Percentiles rank a stretch among this genome's conserved stretches.
phyloP scores from a whole-genome alignment of 1,139 yeast species.

The Suhomyces terraborum region DNA sequence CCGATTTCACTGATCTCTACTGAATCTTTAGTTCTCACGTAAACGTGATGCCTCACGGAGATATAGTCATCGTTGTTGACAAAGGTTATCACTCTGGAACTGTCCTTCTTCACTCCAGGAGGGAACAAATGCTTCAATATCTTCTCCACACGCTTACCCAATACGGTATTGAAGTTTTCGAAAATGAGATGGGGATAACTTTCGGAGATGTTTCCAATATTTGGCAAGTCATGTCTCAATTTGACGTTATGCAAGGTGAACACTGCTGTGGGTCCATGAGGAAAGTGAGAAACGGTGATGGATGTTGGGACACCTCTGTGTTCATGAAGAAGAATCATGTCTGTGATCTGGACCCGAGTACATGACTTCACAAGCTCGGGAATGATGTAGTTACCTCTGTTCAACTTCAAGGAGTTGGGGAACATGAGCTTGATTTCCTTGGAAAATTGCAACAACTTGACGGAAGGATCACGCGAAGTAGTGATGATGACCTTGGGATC shows the following conservation, averaged over 20 bases:
- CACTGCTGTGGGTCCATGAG: slow-evolving; percentile 96
- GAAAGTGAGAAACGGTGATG: slow-evolving; percentile 88
- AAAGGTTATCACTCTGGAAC: slow-evolving; percentile 87
- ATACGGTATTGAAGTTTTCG: slow-evolving; percentile 81
- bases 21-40: slow-evolving; percentile 81
- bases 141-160: slow-evolving; percentile 82
- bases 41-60: slow-evolving; percentile 92
- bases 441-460: slow-evolving; percentile 83
- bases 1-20: slow-evolving; percentile 96
- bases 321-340: slow-evolving; percentile 84
- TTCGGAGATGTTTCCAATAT: slow-evolving; percentile 86
- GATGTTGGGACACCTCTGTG: slow-evolving; percentile 99
- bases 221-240: slow-evolving; percentile 85
- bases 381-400: slow-evolving; percentile 90
- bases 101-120: slow-evolving; percentile 91
- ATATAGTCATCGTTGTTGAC: slow-evolving; percentile 89
- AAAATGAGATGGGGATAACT: slow-evolving; percentile 92
- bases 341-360: slow-evolving; percentile 68
- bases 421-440: slow-evolving; percentile 87
- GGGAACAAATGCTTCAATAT: slow-evolving; percentile 89
- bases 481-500: slow-evolving; percentile 95
- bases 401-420: slow-evolving; percentile 85
- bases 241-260: slow-evolving; percentile 95
- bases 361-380: slow-evolving; percentile 86
- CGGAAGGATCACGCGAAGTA: slow-evolving; percentile 89